These are phyloP conservation scores for Aureobasidium sp. DNA, from an alignment of 2,329 filamentous ascomycete species.

Conservation along the genomic window DNA sequence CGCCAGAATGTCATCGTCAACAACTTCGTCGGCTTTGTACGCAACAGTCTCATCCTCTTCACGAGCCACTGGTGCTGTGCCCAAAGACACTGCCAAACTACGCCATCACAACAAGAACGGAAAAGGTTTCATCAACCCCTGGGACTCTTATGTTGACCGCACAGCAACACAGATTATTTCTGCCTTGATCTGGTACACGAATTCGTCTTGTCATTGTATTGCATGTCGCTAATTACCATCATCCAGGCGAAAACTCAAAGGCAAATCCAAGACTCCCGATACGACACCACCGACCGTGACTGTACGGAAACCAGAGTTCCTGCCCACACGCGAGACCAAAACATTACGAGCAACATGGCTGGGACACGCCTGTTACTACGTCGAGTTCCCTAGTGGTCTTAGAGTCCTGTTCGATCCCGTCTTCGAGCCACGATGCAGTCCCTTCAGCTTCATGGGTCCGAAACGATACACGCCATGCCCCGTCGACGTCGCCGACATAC, in stretches of 20 bases:
- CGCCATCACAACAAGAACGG: slow-evolving; percentile 47
- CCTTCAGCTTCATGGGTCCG: slow-evolving; percentile 61
- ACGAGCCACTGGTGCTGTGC: slow-evolving; percentile 31
- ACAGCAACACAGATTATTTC: slow-evolving; percentile 28
- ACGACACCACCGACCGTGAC: slow-evolving; percentile 59
- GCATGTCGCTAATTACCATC: not conserved
- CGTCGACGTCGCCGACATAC: slow-evolving; percentile 43
- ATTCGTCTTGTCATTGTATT: not conserved
- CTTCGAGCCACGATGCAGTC: slow-evolving; percentile 80
- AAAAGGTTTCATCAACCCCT: slow-evolving; percentile 52
- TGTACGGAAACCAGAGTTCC: slow-evolving; percentile 61
- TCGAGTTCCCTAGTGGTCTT: slow-evolving; percentile 80
- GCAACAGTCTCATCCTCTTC: slow-evolving; percentile 36
- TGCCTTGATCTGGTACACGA: slow-evolving; percentile 33
- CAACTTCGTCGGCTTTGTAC: slow-evolving; percentile 31
- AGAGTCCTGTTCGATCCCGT: slow-evolving; percentile 91
- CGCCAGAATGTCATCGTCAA: slow-evolving; percentile 24
- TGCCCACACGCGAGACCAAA: slow-evolving; percentile 50
- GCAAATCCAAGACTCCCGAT: slow-evolving; percentile 50
- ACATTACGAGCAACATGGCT: slow-evolving; percentile 84
- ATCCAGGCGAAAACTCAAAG: slow-evolving; percentile 41
- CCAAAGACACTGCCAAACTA: slow-evolving; percentile 40
- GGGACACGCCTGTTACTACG: slow-evolving; percentile 87
- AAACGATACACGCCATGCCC: slow-evolving; percentile 70
- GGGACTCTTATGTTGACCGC: slow-evolving; percentile 45